phyloP scores from a whole-genome alignment of 768 basidiomycete species.

The Omphalotus guepiniiformis region DNA sequence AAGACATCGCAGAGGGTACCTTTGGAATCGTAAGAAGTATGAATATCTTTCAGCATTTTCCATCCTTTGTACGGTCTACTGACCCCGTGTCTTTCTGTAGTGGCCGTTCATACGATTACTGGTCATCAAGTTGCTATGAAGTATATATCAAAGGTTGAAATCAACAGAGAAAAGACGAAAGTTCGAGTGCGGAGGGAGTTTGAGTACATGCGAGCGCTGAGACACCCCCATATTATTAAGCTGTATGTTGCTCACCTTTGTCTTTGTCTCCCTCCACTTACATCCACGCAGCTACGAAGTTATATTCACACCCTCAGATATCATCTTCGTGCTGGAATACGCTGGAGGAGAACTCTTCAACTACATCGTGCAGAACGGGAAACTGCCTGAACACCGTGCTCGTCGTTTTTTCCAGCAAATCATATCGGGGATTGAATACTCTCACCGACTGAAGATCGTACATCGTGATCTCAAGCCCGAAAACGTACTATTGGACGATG shows the following conservation, averaged over 20 bases:
- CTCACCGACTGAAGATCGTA: constrained; percentile 93
- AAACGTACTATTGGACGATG: constrained; percentile 83
- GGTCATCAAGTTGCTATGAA: constrained; percentile 98
- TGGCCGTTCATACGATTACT: constrained; percentile 91
- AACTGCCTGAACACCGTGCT: constrained; percentile 84
- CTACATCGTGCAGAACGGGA: constrained; percentile 87
- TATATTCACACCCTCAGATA: constrained; percentile 91
- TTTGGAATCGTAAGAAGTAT: constrained; percentile 99
- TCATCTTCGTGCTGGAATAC: constrained; percentile 97
- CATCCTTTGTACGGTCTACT: constrained; percentile 13
- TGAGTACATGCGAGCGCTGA: constrained; percentile 90
- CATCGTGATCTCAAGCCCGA: constrained; percentile 98
- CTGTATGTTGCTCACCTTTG: constrained; percentile 50
- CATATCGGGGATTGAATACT: constrained; percentile 96
- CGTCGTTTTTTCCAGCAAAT: constrained; percentile 98
- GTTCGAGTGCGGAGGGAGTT: constrained; percentile 92
- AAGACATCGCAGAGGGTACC: constrained; percentile 92
- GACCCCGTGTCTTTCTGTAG: constrained; percentile 39
- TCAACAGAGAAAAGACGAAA: constrained; percentile 87
- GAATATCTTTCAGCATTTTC: constrained; percentile 26
- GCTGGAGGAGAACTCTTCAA: constrained; percentile 97
- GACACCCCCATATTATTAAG: constrained; percentile 98
- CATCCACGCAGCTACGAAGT: constrained; percentile 61
- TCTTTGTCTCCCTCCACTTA: constrained; percentile 10
- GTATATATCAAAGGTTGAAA: constrained; percentile 92